These are phyloP conservation scores for Balamuthia mandrillaris DNA, from an alignment of 208 protist genomes.

Conservation along the genomic window DNA sequence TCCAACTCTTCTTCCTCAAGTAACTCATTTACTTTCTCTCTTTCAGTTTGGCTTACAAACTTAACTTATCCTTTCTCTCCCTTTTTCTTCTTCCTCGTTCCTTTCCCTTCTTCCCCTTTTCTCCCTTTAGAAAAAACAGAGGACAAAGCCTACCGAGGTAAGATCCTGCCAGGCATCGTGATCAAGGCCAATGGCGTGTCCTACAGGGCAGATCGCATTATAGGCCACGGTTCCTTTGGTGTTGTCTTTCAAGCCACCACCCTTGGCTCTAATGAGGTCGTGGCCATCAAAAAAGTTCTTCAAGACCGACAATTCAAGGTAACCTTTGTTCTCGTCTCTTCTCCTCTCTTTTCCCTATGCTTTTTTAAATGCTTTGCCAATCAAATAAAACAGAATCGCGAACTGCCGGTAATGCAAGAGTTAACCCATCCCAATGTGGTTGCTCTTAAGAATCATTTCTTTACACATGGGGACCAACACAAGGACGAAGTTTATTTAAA, in stretches of 20 bases:
- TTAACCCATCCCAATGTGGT: slow-evolving; percentile 90
- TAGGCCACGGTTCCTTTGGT: slow-evolving; percentile 95
- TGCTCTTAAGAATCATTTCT: slow-evolving; percentile 88
- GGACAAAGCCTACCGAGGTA: too few relatives aligned
- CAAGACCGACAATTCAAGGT: slow-evolving; percentile 91
- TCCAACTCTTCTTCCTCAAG: too few relatives aligned
- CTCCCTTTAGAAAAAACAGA: too few relatives aligned
- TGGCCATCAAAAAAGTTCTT: slow-evolving; percentile 96
- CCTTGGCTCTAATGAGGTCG: slow-evolving; percentile 77
- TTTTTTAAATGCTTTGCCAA: background rate
- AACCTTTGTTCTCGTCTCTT: background rate
- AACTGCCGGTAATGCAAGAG: slow-evolving; percentile 92
- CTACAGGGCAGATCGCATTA: slow-evolving; percentile 83
- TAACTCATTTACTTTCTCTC: too few relatives aligned
- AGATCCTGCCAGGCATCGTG: too few relatives aligned
- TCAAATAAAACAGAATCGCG: slow-evolving; percentile 95
- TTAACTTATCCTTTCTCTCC: too few relatives aligned
- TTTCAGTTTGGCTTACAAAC: too few relatives aligned
- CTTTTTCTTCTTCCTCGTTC: too few relatives aligned
- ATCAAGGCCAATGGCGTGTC: too few relatives aligned
- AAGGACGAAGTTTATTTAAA: slow-evolving; percentile 93
- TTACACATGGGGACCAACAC: slow-evolving; percentile 85
- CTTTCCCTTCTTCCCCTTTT: too few relatives aligned
- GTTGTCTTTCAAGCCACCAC: slow-evolving; percentile 86
- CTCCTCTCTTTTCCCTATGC: background rate